phyloP scores from a whole-genome alignment of 2,329 filamentous ascomycete species.

The Waltergamsia citrina region DNA sequence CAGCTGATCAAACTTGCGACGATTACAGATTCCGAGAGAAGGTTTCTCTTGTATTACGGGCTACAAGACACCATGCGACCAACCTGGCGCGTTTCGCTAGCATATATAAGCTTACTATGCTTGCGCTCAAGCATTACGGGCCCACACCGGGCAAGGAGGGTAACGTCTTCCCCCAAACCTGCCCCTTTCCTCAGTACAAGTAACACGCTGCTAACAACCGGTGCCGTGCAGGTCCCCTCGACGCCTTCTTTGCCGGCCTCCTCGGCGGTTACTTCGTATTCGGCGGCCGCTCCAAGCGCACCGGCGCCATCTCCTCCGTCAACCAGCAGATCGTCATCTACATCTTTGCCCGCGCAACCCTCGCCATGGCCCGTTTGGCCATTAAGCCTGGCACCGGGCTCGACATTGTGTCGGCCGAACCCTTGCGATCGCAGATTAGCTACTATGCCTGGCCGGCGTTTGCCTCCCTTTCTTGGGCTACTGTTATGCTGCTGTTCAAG shows the following conservation, averaged over 20 bases:
- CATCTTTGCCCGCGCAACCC: slow-evolving; percentile 83
- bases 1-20: slow-evolving; percentile 10
- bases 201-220: not conserved
- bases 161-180: slow-evolving; percentile 21
- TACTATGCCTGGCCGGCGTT: slow-evolving; percentile 87
- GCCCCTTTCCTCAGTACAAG: not conserved
- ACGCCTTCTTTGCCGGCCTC: slow-evolving; percentile 79
- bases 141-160: slow-evolving; percentile 50
- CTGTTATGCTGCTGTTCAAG: slow-evolving; percentile 92
- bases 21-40: slow-evolving; percentile 62
- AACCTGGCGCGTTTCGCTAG: slow-evolving; percentile 89
- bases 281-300: slow-evolving; percentile 53
- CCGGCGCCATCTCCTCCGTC: slow-evolving; percentile 64
- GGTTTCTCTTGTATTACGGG: slow-evolving; percentile 64
- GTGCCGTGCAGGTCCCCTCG: slow-evolving; percentile 63
- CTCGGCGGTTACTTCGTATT: slow-evolving; percentile 91
- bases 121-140: slow-evolving; percentile 58
- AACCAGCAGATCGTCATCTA: slow-evolving; percentile 98
- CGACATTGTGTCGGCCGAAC: slow-evolving; percentile 37
- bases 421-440: slow-evolving; percentile 40
- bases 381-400: slow-evolving; percentile 54
- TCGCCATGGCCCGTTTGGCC: slow-evolving; percentile 75
- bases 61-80: slow-evolving; percentile 80
- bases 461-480: slow-evolving; percentile 81
- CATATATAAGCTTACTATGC: slow-evolving; percentile 79